Base-by-base conservation (phyloP, 2,329 filamentous ascomycete genomes). In the Monosporascus sp. region DNA sequence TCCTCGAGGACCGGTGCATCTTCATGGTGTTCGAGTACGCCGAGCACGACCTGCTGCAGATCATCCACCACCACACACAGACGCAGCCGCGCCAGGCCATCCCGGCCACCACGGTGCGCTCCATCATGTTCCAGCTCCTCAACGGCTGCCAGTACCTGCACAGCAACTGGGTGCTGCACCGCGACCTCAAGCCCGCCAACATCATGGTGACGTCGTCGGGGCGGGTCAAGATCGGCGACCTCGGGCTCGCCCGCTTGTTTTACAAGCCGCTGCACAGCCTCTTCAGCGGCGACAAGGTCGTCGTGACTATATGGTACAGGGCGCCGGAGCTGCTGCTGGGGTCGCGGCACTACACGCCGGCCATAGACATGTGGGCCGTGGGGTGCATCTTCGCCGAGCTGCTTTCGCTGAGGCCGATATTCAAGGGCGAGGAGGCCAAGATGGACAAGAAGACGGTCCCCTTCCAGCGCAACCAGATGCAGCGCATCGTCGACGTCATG, bases 1-100 rank as follows among this genome's bases (percentile, higher is more conserved):
- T 99, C 64, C 79, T 99, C 3, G 93, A 99, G 73, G 92, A 96
- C 71, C 97, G 97, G 75, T 97, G 92, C 74, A 97, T 99, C 69
- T 99, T 92, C 73, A 99, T 99, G 88, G 92, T 99, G 2, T 97
- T 99, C 63, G 94, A 97, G 71, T 99, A 96, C 70, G 94, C 94
- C 61, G 94, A 99, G 72, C 94, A 99, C 70, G 94, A 99, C 71
- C 76, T 99, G 38, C 78, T 99, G 5, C 94, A 99, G 70, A 97
- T 99, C 68, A 97, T 99, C 62, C 94, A 99, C 69, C 92, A 97
- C 68, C 94, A 99, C 72, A 96, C 89, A 1, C 88, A 96, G 69
- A 45, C 43, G 24, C 88, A 92, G 54, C 86, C 90, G 27, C 82
- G 92, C 25, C 89, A 94, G 61, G 87, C 90, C 6, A 97, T 99